A percentile compares a stretch with the other conserved stretches of the same genome.
These are phyloP conservation scores for Cylindrotheca closterium DNA, from an alignment of 108 stramenopile genomes.

Conservation along the genomic window DNA sequence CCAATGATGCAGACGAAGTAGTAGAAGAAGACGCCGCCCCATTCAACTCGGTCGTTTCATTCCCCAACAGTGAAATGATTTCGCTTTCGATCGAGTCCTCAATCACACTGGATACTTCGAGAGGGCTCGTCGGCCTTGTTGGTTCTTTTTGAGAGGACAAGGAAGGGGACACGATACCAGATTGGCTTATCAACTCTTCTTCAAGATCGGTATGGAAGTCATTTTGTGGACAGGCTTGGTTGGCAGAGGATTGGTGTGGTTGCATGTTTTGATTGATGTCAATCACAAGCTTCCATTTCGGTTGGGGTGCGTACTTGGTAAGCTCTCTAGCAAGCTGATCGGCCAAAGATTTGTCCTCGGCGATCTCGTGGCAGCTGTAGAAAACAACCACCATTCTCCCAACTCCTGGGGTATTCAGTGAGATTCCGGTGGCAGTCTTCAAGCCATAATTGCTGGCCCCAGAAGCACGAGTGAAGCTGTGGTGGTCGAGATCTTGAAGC, in stretches of 20 bases:
- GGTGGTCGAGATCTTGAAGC: constrained; percentile 32
- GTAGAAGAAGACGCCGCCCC: constrained; percentile 1
- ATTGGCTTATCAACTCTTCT: too few relatives aligned
- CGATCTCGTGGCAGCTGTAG: constrained; percentile 49
- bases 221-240: too few relatives aligned
- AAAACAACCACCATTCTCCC: constrained; percentile 59
- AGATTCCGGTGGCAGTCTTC: constrained; percentile 56
- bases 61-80: constrained; percentile 44
- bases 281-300: constrained; percentile 67
- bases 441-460: constrained; percentile 67
- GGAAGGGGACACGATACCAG: too few relatives aligned
- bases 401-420: constrained; percentile 39
- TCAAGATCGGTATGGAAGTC: too few relatives aligned
- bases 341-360: constrained; percentile 31
- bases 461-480: constrained; percentile 56
- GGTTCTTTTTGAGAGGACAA: too few relatives aligned
- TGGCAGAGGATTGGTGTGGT: too few relatives aligned
- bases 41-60: constrained; percentile 14
- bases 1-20: constrained; percentile 8
- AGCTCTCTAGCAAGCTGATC: constrained; percentile 28
- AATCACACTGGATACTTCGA: neutral
- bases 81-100: neutral
- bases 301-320: constrained; percentile 40
- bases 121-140: too few relatives aligned
- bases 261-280: constrained; percentile 35